Evolutionary conservation across 257 asterid species (phyloP).

Genomic region (Fraxinus quadrangulata): DNA sequence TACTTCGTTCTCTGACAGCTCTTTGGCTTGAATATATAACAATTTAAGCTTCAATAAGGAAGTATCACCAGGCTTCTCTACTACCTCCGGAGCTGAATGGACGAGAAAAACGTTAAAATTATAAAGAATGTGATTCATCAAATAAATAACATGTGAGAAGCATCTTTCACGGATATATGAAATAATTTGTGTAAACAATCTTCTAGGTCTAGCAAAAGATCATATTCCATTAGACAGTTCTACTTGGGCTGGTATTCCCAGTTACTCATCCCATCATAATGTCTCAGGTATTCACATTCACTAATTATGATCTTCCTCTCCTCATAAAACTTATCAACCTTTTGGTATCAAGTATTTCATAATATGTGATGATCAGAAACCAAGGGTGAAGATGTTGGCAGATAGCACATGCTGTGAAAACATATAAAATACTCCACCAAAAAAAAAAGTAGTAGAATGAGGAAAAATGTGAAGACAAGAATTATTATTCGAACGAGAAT

Average conservation of each 20-base stretch:
- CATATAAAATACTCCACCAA: not conserved
- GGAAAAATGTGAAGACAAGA: not conserved
- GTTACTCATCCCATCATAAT: not conserved
- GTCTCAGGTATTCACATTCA: not conserved
- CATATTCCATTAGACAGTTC: not conserved
- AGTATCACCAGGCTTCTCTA: conserved; percentile 86
- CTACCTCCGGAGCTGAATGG: conserved; percentile 77
- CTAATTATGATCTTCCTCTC: not conserved
- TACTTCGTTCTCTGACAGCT: conserved; percentile 80
- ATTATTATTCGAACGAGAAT: not conserved
- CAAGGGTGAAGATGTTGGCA: too few species aligned
- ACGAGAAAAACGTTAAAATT: conserved; percentile 18
- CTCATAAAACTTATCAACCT: not conserved
- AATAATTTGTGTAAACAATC: not conserved
- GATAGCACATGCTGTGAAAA: not conserved
- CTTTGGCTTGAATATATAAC: conserved; percentile 82
- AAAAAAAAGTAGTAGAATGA: not conserved
- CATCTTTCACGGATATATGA: not conserved
- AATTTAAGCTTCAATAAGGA: conserved; percentile 70
- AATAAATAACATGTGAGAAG: conserved; percentile 8
- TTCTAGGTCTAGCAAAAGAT: not conserved
- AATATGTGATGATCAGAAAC: too few species aligned
- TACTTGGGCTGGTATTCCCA: not conserved
- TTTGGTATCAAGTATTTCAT: too few species aligned
- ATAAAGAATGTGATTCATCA: conserved; percentile 11